Base-by-base conservation (phyloP, 2,329 filamentous ascomycete species). In the Cordyceps cicadae region DNA sequence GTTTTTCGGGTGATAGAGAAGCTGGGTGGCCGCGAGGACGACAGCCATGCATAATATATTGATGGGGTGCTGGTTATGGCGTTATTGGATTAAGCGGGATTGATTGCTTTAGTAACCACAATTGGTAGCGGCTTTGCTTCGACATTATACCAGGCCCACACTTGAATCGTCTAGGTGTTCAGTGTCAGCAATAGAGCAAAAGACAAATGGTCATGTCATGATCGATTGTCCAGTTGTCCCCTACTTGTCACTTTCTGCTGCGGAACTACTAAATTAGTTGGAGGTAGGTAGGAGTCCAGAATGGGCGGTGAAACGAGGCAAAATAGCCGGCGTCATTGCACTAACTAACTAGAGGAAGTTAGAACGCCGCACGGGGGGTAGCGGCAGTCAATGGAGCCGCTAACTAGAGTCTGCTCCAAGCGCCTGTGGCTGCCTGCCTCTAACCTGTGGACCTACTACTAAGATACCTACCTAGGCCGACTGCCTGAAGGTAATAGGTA, bases 1-100 rank as follows among this genome's bases (percentile, higher is more conserved):
- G 85, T 92, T 62, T 87, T 92, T 70, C 83, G 88, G 64, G 77
- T 86, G 41, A 84, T 87, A 39, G 82, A 86, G 66, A 79, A 82
- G 62, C 76, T 87, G 9, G 82, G 82, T 43, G 81, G 81, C 48
- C 77, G 79, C 60, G 81, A 82, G 61, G 78, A 80, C 32, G 73
- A 74, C 56, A 61, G 59, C 37, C 64, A 64, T 54, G 65, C 60
- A 52, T 70, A 64, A 60, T 43, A 43, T 1, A 46, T 37, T 26
- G 50, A 53, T 45, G 54, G 21, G 17, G 17, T 46, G 19, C 8
- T 58, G 54, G 14, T 7, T 6, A n/a, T 43, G 58, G 58, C 58
- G 50, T 60, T 60, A 19, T 29, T 19, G 56, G 39, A 24, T 45
- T n/a, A 53, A 59, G 56, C 56, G 49, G 15, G n/a, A 14, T 50